Evolutionary conservation across 805 yeast genomes (phyloP), one percentile per base, ranked within the genome.

Genomic region (Lipomyces lipofer): DNA sequence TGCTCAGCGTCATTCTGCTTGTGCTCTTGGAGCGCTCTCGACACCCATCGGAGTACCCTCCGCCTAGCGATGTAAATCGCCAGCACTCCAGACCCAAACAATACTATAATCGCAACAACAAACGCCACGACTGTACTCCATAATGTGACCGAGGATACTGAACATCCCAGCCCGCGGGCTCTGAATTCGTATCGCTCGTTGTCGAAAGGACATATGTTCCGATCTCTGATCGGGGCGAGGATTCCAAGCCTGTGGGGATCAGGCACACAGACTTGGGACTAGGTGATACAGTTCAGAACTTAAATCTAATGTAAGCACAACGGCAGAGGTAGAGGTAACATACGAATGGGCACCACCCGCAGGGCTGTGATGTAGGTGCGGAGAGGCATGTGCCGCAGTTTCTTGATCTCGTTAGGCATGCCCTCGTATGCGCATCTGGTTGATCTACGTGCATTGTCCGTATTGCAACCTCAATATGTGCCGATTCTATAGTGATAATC

Each of bases 261-360:
- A 12, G 55, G 58, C 22, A 54, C 58, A 22, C 58, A 54, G 5
- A 39, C 25, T 22, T 47, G 49, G 9, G 58, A 54, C 58, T 54
- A 10, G 13, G 29, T 27, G 19, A 19, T 12, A 19, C 15, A 28
- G 21, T 15, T 4, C 12, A n/a, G 15, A 19, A n/a, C 15, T 5
- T 9, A 8, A 19, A 17, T 13, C 3, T 39, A 19, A 24, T 12
- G n/a, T 10, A n/a, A 17, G 40, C n/a, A n/a, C n/a, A n/a, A n/a
- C n/a, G n/a, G n/a, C n/a, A n/a, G n/a, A n/a, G n/a, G n/a, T n/a
- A n/a, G n/a, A 19, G 42, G 22, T 10, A 8, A 39, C 58, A n/a
- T 46, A 54, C 58, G 22, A 43, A 54, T 4, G 58, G 58, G 39
- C 58, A 54, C 58, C 58, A 54, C 5, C 58, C 58, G 33, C 55